Evolutionary conservation across 2,329 filamentous ascomycete species (phyloP).

Genomic region (Stagonosporopsis vannaccii): DNA sequence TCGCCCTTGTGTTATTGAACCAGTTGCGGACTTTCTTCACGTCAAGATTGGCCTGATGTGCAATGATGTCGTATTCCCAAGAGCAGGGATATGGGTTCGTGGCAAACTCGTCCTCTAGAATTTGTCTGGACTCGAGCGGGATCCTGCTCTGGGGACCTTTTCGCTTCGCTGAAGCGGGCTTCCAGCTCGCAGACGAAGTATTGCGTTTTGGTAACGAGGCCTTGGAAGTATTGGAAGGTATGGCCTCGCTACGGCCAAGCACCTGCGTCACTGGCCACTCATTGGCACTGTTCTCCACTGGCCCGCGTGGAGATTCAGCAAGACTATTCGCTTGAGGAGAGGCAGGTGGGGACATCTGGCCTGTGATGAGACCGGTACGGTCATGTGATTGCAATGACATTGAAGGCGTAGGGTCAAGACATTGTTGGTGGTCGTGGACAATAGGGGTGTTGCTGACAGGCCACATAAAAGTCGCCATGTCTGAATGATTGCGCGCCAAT

Average conservation of each 20-base stretch:
- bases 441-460: neutral
- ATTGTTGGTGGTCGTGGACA: neutral
- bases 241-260: neutral
- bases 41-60: slow-evolving; percentile 46
- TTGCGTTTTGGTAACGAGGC: slow-evolving; percentile 19
- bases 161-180: slow-evolving; percentile 44
- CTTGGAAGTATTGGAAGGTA: neutral
- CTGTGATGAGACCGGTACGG: neutral
- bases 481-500: neutral
- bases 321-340: neutral
- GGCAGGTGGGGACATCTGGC: neutral
- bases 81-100: slow-evolving; percentile 45
- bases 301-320: neutral
- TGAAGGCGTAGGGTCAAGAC: neutral
- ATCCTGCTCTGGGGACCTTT: slow-evolving; percentile 44
- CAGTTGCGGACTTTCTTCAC: slow-evolving; percentile 46
- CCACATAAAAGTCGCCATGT: neutral
- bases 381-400: slow-evolving; percentile 2
- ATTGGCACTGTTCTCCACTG: neutral
- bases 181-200: slow-evolving; percentile 27
- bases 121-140: slow-evolving; percentile 40
- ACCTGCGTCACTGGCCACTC: neutral
- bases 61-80: slow-evolving; percentile 48
- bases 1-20: slow-evolving; percentile 47
- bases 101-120: slow-evolving; percentile 46